Base-by-base conservation (phyloP, 2,329 filamentous ascomycete species). In the Phaeosphaeriaceae sp. region DNA sequence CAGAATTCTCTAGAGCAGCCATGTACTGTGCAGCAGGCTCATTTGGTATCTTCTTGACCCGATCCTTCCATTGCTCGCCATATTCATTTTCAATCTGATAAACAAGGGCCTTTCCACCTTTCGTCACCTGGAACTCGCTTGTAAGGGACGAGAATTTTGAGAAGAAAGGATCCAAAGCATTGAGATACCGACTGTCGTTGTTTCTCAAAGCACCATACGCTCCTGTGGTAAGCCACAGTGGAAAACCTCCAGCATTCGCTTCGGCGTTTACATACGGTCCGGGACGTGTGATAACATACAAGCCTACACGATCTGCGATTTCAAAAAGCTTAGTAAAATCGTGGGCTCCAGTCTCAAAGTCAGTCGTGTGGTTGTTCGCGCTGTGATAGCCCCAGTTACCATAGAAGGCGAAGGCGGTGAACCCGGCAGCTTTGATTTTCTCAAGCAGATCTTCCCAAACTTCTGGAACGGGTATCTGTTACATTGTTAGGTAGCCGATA, bases 261-360 rank as follows among this genome's bases (percentile, higher is more conserved):
- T 87, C 85, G 1, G 84, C 85, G 53, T 87, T 87, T 48, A 85
- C 79, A 48, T 87, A 87, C 0, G 83, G 83, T 0, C 84, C 84
- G 0, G 83, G 82, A 0, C 84, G 75, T 1, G 80, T 77, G 21
- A 84, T 78, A 32, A 83, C 76, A 54, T 83, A 84, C 32, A 84
- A 68, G 2, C 81, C 82, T 18, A 83, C 69, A 32, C 81, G 74
- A 54, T 82, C 77, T 3, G 82, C 81, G 20, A 83, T 73, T 21
- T 80, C 77, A 42, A 82, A 77, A 33, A 84, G 75, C 7, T 72
- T 70, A 4, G 77, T 78, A 49, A 84, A 80, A 56, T 84, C 75
- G 50, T 81, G 82, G 3, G 81, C 79, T 2, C 78, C 81, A 11
- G 71, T 81, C 42, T 75, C 72, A 53, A 83, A 83, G 63, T 83